Conservation (phyloP, 495 filamentous ascomycete species). For the Penicillium argentinense region DNA sequence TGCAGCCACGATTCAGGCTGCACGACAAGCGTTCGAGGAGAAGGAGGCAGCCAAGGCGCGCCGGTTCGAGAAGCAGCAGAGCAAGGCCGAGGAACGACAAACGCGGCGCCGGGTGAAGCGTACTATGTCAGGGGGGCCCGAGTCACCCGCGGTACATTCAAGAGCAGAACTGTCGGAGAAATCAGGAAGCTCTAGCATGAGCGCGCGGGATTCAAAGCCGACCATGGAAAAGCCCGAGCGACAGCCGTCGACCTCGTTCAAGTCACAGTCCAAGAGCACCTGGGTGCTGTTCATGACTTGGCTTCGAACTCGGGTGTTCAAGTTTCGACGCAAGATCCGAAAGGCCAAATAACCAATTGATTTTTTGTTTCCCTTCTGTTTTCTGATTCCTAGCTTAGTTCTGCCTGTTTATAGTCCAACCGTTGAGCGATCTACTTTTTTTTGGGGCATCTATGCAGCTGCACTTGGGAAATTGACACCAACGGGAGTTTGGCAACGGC, state of each 20-base stretch:
- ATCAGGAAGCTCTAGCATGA: neutral
- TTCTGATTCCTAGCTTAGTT: no score
- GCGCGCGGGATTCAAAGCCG: neutral
- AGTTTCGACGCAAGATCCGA: constrained; percentile 39
- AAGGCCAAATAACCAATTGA: constrained; percentile 32
- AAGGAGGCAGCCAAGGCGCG: constrained; percentile 59
- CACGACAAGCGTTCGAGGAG: constrained; percentile 57
- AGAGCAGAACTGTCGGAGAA: constrained; percentile 18
- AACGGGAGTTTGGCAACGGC: constrained; percentile 4
- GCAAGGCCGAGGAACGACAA: constrained; percentile 48
- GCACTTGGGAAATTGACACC: constrained; percentile 1
- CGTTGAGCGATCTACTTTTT: constrained; percentile 11
- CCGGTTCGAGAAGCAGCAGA: constrained; percentile 55
- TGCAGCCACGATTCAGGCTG: constrained; percentile 54
- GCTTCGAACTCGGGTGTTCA: constrained; percentile 48
- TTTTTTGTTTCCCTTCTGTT: constrained; percentile 4
- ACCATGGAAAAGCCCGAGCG: constrained; percentile 1
- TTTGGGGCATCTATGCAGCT: constrained; percentile 10
- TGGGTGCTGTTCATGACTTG: constrained; percentile 52
- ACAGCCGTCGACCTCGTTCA: constrained; percentile 26
- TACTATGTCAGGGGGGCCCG: constrained; percentile 13
- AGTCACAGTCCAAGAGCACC: constrained; percentile 41
- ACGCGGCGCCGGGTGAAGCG: constrained; percentile 37
- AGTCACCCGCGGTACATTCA: constrained; percentile 8
- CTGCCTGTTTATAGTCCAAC: constrained; percentile 6